Evolutionary conservation across 257 asterid species (phyloP), one percentile per base, ranked within the genome.

Genomic region (Fraxinus pennsylvanica): DNA sequence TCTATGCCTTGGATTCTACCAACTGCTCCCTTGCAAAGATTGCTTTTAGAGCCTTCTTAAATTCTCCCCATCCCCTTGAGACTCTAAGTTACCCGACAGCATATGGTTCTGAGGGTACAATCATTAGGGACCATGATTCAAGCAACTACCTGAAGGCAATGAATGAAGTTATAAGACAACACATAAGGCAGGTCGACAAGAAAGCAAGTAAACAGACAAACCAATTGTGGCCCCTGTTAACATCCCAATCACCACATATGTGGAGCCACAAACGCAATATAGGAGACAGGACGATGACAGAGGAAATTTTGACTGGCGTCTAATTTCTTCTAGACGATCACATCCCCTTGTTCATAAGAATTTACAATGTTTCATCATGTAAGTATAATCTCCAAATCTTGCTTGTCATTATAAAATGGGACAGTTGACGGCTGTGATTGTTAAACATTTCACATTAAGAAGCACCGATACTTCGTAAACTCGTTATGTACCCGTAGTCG

Each of bases 1-100:
- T 94, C 9, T 90, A 91, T 74, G 73, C 82, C 59, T 71, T 94
- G 52, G 85, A 94, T 75, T 67, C 59, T 6, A 66, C 74, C 45
- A 72, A 80, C 30, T 63, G 71, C 73, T 76, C 90, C 73, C 74
- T 86, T 47, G 35, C 81, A 0, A 88, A 84, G 84, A 84, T 72
- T 15, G 96, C 91, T 39, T 27, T 91, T n/a, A 78, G 85, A 76
- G 90, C 88, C 22, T 93, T 93, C 81, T 82, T 94, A 8, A 94
- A 94, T 72, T 81, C 94, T 41, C 97, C 98, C 36, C 98, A 94
- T 57, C 98, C 98, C 0, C 74, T 92, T 0, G 97, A 92, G 73
- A 94, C 94, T n/a, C 88, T 94, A 6, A 89, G 97, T 65, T 93
- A 89, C 47, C 96, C 96, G 2, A 81, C 88, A 25, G 97, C 98